A percentile compares a stretch with the other conserved stretches of the same genome.
phyloP scores from a whole-genome alignment of 2,329 filamentous ascomycete species.

The Talaromyces rugulosus region DNA sequence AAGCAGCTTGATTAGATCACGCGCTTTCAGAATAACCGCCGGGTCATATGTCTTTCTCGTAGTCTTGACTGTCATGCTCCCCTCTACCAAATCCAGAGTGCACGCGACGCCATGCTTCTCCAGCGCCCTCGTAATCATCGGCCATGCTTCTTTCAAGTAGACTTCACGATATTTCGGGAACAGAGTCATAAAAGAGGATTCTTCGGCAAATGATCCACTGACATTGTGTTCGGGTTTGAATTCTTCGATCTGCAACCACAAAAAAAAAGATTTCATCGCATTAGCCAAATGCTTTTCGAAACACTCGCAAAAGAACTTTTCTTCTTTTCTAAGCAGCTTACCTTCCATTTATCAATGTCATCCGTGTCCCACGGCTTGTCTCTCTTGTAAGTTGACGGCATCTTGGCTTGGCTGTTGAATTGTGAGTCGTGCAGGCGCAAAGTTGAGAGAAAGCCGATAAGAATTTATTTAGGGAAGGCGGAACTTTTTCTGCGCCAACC shows the following conservation, averaged over 20 bases:
- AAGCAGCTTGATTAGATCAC: constrained; percentile 90
- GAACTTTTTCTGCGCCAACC: constrained; percentile 6
- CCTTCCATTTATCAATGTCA: constrained; percentile 96
- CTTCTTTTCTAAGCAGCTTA: constrained; percentile 27
- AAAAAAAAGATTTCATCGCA: not conserved
- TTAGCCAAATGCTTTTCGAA: not conserved
- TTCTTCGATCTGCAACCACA: constrained; percentile 58
- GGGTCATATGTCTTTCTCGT: constrained; percentile 90
- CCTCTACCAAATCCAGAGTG: constrained; percentile 89
- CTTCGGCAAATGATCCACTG: constrained; percentile 82
- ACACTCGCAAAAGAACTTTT: not conserved
- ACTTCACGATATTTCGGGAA: constrained; percentile 97
- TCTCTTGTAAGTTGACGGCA: constrained; percentile 85
- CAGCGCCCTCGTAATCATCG: constrained; percentile 78
- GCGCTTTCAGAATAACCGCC: constrained; percentile 84
- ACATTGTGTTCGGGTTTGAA: constrained; percentile 84
- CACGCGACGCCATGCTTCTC: constrained; percentile 87
- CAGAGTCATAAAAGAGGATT: constrained; percentile 77
- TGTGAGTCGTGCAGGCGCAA: not conserved
- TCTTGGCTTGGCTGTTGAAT: constrained; percentile 34
- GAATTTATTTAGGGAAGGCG: constrained; percentile 6
- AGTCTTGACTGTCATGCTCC: constrained; percentile 94
- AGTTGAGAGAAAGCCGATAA: constrained; percentile 1
- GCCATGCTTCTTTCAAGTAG: constrained; percentile 90
- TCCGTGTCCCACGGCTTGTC: constrained; percentile 96